Base-by-base conservation (phyloP, 2,329 filamentous ascomycete genomes). In the Camillea tinctor region DNA sequence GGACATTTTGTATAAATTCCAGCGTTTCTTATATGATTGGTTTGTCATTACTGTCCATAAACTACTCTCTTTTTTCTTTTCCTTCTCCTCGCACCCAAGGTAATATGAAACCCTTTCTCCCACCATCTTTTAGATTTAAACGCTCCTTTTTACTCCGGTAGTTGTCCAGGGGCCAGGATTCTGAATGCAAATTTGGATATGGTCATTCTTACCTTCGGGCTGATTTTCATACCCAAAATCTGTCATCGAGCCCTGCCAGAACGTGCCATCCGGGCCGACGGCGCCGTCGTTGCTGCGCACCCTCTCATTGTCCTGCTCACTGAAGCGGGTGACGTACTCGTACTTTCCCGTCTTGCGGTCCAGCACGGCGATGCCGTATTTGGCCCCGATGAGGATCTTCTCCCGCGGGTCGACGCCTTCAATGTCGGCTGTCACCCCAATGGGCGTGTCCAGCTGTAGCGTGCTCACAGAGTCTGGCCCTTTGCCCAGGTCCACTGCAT, bases 161-260 rank as follows among this genome's bases (percentile, higher is more conserved):
- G 36, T 44, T 15, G 36, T 13, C 36, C 17, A 3, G 17, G 13
- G n/a, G 5, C 13, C 15, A 44, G n/a, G 17, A 44, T 17, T 44
- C 3, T n/a, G 6, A 17, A 50, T 50, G 1, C 21, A 50, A 50
- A 50, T 2, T 6, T 7, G 6, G 11, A 2, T 17, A 50, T 26
- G 36, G 17, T 8, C 20, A 4, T 23, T 56, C 77, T 72, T 68
- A 84, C 84, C 84, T 73, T 88, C 83, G 52, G 85, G 79, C 69
- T 87, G 79, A 58, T 91, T 74, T 36, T 83, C 83, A 20, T 77
- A 67, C 17, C 75, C 76, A 68, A 86, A 85, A 71, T 96, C 92
- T 64, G 92, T 95, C 91, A 97, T 96, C 63, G 85, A 85, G 7
- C 92, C 92, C 5, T 93, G 81, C 90, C 92, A 96, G 77, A 94